Evolutionary conservation across 2,329 filamentous ascomycete genomes (phyloP), one percentile per base, ranked within the genome.

Genomic region (Zymoseptoria tritici): DNA sequence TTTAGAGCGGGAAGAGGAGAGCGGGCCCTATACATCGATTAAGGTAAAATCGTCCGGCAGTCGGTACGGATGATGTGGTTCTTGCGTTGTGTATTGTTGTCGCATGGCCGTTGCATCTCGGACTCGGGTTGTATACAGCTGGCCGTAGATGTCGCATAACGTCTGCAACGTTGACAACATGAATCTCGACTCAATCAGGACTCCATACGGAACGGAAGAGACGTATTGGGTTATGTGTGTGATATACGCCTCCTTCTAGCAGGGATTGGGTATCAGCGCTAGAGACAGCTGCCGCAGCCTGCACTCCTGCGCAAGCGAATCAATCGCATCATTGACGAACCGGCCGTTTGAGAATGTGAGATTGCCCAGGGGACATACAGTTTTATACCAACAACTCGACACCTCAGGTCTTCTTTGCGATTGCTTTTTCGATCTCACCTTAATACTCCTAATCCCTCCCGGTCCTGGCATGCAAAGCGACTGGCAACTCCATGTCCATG

Each of bases 401-500:
- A 46, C 36, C 36, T 46, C 36, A 1, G 36, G 13, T 7, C 5
- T 13, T 46, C 16, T 46, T n/a, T 46, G 36, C 36, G 13, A 46
- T n/a, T 46, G 36, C 36, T 46, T 6, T 4, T 16, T n/a, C 3
- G 36, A 46, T 46, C 13, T 46, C 36, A 46, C 36, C 36, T 13
- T 13, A 7, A 46, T 16, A n/a, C 1, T 7, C 11, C 11, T 46
- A 9, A 46, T 16, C 16, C 36, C 36, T 46, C 36, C 13, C 6
- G 13, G 3, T 11, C 13, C 36, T 11, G 36, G 36, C 13, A 46
- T 46, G 36, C 36, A 16, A 7, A 46, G 36, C 36, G 4, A 46
- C 36, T n/a, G 13, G 36, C 36, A 46, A 46, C 13, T 46, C 13
- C 36, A n/a, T 1, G 36, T n/a, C 52, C 59, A 62, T 64, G 62